Evolutionary conservation across 179 eudicot species (phyloP).

Genomic region (Beta corolliflora): DNA sequence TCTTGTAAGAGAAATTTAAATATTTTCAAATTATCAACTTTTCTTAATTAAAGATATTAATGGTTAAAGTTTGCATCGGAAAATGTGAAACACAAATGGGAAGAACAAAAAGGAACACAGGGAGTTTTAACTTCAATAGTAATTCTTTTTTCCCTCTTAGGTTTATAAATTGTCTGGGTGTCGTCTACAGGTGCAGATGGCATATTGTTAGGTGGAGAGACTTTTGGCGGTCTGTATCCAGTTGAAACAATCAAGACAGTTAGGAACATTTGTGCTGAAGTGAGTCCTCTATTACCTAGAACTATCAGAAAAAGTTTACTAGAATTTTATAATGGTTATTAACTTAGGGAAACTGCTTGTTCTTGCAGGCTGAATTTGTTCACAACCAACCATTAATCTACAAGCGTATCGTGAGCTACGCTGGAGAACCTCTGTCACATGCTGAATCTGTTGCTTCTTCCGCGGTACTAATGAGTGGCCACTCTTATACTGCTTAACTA

Average conservation of each 20-base stretch:
- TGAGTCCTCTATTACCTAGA: slow-evolving; percentile 27
- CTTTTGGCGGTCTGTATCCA: slow-evolving; percentile 59
- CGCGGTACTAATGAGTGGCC: slow-evolving; percentile 51
- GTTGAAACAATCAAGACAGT: slow-evolving; percentile 63
- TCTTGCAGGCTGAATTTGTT: slow-evolving; percentile 76
- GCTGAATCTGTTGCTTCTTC: slow-evolving; percentile 92
- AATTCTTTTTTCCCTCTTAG: not conserved
- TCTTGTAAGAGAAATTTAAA: too few relatives aligned
- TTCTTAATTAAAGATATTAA: too few relatives aligned
- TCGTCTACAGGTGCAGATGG: slow-evolving; percentile 62
- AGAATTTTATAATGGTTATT: not conserved
- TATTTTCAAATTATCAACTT: too few relatives aligned
- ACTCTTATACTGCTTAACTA: not conserved
- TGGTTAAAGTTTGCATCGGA: too few relatives aligned
- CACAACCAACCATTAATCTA: slow-evolving; percentile 70
- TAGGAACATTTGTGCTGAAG: slow-evolving; percentile 83
- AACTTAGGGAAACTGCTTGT: not conserved
- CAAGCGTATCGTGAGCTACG: slow-evolving; percentile 67
- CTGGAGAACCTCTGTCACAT: slow-evolving; percentile 84
- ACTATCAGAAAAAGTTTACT: not conserved
- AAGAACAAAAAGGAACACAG: too few relatives aligned
- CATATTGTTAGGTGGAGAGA: slow-evolving; percentile 63
- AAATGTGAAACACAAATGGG: too few relatives aligned
- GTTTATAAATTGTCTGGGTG: slow-evolving; percentile 11
- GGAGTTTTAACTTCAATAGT: not conserved